Evolutionary conservation across 2,329 filamentous ascomycete species (phyloP), one percentile per base, ranked within the genome.

Genomic region (Dothiorella sarmentorum): DNA sequence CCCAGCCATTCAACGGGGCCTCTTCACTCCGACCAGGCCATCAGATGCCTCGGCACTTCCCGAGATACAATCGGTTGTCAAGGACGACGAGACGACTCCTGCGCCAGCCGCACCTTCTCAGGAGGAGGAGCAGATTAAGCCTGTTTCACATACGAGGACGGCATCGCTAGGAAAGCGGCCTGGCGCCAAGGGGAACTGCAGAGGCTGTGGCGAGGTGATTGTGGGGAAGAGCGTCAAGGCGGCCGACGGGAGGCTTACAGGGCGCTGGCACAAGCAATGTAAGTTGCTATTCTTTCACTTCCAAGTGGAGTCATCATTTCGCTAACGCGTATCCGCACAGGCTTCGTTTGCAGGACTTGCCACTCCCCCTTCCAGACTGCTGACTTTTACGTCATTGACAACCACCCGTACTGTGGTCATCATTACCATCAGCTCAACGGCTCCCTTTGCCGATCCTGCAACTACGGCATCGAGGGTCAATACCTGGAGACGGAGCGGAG

Each of bases 351-450:
- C 80, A 84, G 85, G 4, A 91, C 88, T 1, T 99, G 94, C 76
- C 79, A 80, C 10, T 82, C 86, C 56, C 87, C 91, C 0, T 99
- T 97, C 69, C 80, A 86, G 18, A 96, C 91, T 0, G 84, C 90
- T 1, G 91, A 94, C 60, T 97, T 97, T 67, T 99, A 99, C 71
- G 92, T 99, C 10, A 83, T 91, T 61, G 77, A 88, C 63, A 91
- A 99, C 74, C 82, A 85, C 60, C 94, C 94, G 0, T 97, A 93
- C 75, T 97, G 94, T 73, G 88, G 91, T 64, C 85, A 87, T 51
- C 91, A 97, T 73, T 99, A 97, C 71, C 94, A 99, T 75, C 84
- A 89, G 71, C 82, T 94, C 31, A 97, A 97, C 66, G 88, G 88
- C 52, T 96, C 90, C 45, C 77, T 97, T 1, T 99, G 94, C 71